phyloP scores from a whole-genome alignment of 2,329 filamentous ascomycete genomes.

The Trichoderma sp. region DNA sequence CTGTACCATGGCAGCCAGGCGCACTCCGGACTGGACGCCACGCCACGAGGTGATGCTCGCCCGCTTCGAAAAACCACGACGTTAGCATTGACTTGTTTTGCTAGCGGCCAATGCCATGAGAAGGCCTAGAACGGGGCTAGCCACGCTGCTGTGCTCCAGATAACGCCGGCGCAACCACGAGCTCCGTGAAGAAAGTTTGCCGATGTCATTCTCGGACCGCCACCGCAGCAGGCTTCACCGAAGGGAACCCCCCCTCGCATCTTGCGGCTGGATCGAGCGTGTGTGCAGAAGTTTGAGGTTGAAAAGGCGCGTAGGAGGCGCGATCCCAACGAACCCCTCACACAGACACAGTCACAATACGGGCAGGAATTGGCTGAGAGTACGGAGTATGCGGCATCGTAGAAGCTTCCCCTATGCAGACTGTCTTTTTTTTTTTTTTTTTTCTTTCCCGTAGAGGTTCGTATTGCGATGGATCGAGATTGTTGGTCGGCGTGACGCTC shows the following conservation, averaged over 20 bases:
- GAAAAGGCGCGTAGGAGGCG: background rate
- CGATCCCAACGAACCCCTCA: background rate
- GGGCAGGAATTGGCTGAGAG: background rate
- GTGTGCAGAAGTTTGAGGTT: background rate
- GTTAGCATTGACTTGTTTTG: background rate
- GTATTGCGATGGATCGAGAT: constrained; percentile 7
- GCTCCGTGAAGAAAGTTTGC: constrained; percentile 13
- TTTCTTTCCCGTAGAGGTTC: background rate
- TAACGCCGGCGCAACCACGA: constrained; percentile 13
- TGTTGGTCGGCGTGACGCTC: constrained; percentile 2
- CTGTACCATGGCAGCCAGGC: constrained; percentile 6
- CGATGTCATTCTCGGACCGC: constrained; percentile 8
- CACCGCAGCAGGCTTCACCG: constrained; percentile 6
- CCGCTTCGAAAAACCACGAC: constrained; percentile 6
- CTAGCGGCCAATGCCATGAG: background rate
- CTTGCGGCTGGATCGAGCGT: background rate
- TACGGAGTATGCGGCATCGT: background rate
- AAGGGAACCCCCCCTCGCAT: background rate
- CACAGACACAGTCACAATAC: background rate
- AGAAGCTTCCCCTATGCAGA: background rate
- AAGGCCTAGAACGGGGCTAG: constrained; percentile 17
- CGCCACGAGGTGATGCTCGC: constrained; percentile 16
- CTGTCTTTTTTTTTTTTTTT: background rate
- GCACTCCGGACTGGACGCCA: constrained; percentile 11
- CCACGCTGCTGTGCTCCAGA: constrained; percentile 10